A percentile compares a stretch with the other conserved stretches of the same genome.
phyloP scores from a whole-genome alignment of 2,329 filamentous ascomycete genomes.

The Tolypocladium inflatum region DNA sequence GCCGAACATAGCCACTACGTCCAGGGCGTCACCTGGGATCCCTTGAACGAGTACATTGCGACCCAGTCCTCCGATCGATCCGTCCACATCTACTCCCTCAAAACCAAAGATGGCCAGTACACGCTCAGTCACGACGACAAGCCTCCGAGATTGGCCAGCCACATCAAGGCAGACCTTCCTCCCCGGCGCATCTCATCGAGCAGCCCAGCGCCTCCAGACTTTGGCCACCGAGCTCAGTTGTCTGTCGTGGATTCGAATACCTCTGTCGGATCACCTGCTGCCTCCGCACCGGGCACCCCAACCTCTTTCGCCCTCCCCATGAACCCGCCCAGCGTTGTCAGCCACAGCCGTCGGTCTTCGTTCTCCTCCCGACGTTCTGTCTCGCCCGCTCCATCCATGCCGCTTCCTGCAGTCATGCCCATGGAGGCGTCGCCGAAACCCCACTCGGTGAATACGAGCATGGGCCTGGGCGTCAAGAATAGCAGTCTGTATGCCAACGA shows the following conservation, averaged over 20 bases:
- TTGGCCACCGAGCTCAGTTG: conserved; percentile 57
- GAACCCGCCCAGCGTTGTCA: conserved; percentile 85
- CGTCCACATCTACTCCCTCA: conserved; percentile 93
- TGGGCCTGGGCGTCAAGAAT: conserved; percentile 62
- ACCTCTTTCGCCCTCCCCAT: conserved; percentile 84
- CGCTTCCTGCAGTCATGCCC: conserved; percentile 89
- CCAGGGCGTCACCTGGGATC: conserved; percentile 97
- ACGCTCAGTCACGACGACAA: conserved; percentile 59
- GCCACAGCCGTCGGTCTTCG: conserved; percentile 88
- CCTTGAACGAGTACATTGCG: conserved; percentile 93
- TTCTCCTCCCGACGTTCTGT: conserved; percentile 83
- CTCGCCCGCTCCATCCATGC: conserved; percentile 88
- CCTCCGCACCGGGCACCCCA: conserved; percentile 89
- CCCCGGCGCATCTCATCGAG: conserved; percentile 80
- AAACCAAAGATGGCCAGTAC: conserved; percentile 93
- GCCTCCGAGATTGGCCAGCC: conserved; percentile 72
- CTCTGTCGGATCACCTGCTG: conserved; percentile 69
- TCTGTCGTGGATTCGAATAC: conserved; percentile 40
- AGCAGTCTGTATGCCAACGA: conserved; percentile 92
- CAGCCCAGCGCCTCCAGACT: conserved; percentile 84
- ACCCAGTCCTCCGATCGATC: conserved; percentile 97
- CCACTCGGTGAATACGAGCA: conserved; percentile 41
- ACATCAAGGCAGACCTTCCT: conserved; percentile 79
- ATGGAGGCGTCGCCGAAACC: conserved; percentile 83
- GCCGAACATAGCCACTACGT: conserved; percentile 98